phyloP scores from a whole-genome alignment of 164 flowering plant genomes.

The Magnolia kwangsiensis region DNA sequence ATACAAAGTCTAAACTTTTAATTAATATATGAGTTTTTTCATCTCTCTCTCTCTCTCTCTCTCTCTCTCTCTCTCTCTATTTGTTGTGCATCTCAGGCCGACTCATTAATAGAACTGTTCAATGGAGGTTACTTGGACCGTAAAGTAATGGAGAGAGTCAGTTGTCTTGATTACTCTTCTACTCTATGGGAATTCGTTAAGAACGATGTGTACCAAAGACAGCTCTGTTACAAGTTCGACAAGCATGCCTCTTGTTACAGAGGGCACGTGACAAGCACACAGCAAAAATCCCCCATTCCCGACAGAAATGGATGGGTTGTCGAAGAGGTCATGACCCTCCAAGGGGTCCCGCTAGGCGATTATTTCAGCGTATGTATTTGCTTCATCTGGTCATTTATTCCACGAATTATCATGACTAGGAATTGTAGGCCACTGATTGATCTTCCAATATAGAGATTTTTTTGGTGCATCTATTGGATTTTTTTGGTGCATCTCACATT shows the following conservation, averaged over 20 bases:
- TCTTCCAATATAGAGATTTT: no score
- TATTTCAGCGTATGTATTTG: conserved; percentile 59
- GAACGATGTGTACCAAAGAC: conserved; percentile 68
- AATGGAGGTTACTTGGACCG: conserved; percentile 62
- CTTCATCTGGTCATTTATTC: background rate
- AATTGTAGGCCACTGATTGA: no score
- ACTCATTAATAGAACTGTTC: conserved; percentile 65
- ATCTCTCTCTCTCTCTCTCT: no score
- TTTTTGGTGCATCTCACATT: no score
- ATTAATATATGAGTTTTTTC: no score
- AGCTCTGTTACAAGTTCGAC: conserved; percentile 63
- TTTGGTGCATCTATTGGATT: no score
- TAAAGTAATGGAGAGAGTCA: conserved; percentile 72
- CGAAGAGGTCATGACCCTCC: conserved; percentile 88
- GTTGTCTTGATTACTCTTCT: conserved; percentile 67
- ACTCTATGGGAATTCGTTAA: conserved; percentile 85
- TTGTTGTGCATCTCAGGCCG: conserved; percentile 31
- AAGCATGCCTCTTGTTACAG: conserved; percentile 62
- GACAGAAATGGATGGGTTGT: conserved; percentile 71
- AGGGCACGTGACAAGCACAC: conserved; percentile 86
- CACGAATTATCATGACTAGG: background rate
- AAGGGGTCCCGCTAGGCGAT: conserved; percentile 87
- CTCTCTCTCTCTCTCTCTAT: background rate
- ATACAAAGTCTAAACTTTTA: no score
- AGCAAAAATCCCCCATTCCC: conserved; percentile 62